Evolutionary conservation across 2,329 filamentous ascomycete genomes (phyloP).

Genomic region (Pyrenophora seminiperda): DNA sequence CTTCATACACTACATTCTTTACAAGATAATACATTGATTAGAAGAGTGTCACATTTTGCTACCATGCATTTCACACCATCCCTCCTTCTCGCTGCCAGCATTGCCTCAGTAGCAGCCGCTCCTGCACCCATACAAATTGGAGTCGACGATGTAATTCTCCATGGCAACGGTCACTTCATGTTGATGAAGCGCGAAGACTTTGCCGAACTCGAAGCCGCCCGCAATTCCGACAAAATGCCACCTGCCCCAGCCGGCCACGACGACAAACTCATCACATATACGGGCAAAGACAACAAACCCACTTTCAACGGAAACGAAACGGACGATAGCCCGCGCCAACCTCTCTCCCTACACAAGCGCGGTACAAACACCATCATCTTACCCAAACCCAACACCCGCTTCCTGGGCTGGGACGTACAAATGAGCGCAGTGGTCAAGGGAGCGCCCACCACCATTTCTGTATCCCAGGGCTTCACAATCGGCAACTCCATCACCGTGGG

Average conservation of each 20-base stretch:
- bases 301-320: conserved; percentile 3
- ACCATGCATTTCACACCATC: conserved; percentile 28
- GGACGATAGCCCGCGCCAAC: conserved; percentile 1
- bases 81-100: conserved; percentile 21
- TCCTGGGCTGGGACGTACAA: conserved; percentile 50
- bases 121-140: conserved; percentile 23
- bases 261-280: conserved; percentile 11
- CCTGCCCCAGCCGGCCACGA: conserved; percentile 30
- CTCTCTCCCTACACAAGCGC: conserved; percentile 23
- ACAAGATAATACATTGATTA: conserved; percentile 3
- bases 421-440: conserved; percentile 47
- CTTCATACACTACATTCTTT: background rate
- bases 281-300: background rate
- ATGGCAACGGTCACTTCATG: conserved; percentile 28
- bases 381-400: conserved; percentile 29
- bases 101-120: conserved; percentile 21
- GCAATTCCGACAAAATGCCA: conserved; percentile 17
- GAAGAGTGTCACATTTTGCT: background rate
- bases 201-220: conserved; percentile 21
- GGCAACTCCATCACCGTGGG: conserved; percentile 41
- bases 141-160: conserved; percentile 35
- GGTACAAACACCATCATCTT: conserved; percentile 24
- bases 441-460: conserved; percentile 31
- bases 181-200: conserved; percentile 33
- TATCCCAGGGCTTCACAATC: conserved; percentile 46